Conservation (phyloP, 352 stramenopile species). For the Heterotrichella gracilis region DNA sequence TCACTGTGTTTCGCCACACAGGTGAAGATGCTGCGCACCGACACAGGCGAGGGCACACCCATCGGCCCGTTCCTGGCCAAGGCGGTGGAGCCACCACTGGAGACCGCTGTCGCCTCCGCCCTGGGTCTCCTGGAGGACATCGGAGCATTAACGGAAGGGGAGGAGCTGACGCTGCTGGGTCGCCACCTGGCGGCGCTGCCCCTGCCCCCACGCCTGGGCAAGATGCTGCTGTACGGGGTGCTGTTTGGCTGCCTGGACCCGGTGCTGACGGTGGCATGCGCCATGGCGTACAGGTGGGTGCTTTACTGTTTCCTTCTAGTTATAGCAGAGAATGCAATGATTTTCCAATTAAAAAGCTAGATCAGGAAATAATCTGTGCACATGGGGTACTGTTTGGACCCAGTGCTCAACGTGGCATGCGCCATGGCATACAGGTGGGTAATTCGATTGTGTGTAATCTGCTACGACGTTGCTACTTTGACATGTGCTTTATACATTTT, state of each 20-base stretch:
- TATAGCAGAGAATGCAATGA: no score
- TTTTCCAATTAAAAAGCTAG: no score
- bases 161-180: constrained; percentile 57
- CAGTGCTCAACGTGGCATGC: constrained; percentile 38
- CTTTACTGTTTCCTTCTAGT: no score
- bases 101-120: constrained; percentile 10
- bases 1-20: no score
- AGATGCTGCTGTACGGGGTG: constrained; percentile 68
- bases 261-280: constrained; percentile 38
- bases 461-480: no score
- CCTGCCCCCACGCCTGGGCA: constrained; percentile 70
- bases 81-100: constrained; percentile 18
- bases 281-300: constrained; percentile 20
- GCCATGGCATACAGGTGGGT: constrained; percentile 22
- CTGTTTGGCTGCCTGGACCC: constrained; percentile 52
- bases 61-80: constrained; percentile 22
- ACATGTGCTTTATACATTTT: no score
- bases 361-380: no score
- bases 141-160: constrained; percentile 21
- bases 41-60: constrained; percentile 14
- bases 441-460: no score
- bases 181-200: constrained; percentile 54
- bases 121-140: constrained; percentile 17
- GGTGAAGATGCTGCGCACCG: no score
- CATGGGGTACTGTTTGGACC: constrained; percentile 40